These are phyloP conservation scores for Wickerhamiella alocasiicola DNA, from an alignment of 805 yeast genomes.

Conservation along the genomic window DNA sequence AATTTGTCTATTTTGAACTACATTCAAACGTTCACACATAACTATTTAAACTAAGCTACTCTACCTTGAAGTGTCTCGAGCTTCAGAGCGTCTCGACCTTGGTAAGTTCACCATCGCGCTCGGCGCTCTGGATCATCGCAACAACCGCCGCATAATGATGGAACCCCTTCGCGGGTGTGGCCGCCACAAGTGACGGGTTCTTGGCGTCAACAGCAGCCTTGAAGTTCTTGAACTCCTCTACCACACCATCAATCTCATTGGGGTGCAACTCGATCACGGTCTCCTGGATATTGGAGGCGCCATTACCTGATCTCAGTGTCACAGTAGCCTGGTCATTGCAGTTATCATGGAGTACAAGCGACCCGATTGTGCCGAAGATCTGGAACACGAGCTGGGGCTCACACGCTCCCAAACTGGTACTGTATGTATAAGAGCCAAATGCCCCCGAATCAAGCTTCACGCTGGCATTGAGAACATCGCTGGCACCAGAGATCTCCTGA, in stretches of 20 bases:
- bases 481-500: conserved; percentile 64
- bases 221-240: conserved; percentile 43
- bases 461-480: conserved; percentile 67
- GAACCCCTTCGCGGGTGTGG: conserved; percentile 69
- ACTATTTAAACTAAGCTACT: background rate
- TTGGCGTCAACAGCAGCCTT: conserved; percentile 46
- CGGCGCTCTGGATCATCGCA: conserved; percentile 66
- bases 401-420: conserved; percentile 76
- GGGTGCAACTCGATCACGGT: conserved; percentile 16
- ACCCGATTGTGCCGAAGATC: conserved; percentile 71
- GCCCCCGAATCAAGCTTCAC: conserved; percentile 46
- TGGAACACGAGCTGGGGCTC: conserved; percentile 54
- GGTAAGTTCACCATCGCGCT: conserved; percentile 28
- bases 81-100: conserved; percentile 22
- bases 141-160: conserved; percentile 87
- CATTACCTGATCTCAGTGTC: conserved; percentile 22
- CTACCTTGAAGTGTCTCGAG: background rate
- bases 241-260: conserved; percentile 43
- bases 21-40: background rate
- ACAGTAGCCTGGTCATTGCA: conserved; percentile 7
- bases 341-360: conserved; percentile 44
- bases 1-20: no score
- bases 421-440: conserved; percentile 78
- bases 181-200: conserved; percentile 45
- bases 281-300: conserved; percentile 24